Evolutionary conservation across 768 basidiomycete species (phyloP).

Genomic region (Hypsizygus marmoreus): DNA sequence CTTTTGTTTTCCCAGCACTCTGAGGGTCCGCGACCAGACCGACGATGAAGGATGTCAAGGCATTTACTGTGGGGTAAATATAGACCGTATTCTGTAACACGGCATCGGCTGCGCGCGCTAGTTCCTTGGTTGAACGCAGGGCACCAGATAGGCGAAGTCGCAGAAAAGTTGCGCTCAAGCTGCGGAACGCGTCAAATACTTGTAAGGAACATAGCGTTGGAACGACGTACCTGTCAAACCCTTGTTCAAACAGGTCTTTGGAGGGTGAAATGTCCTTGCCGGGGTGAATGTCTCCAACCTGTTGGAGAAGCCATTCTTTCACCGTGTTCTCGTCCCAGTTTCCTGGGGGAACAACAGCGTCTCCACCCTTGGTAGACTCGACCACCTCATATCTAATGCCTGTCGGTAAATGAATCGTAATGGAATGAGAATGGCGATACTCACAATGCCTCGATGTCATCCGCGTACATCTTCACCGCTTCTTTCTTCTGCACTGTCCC

Average conservation of each 20-base stretch:
- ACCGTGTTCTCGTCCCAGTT: slow-evolving; percentile 23
- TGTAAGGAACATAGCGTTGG: not conserved
- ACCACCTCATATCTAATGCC: slow-evolving; percentile 26
- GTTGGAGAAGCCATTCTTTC: slow-evolving; percentile 21
- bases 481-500: slow-evolving; percentile 44
- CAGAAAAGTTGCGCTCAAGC: slow-evolving; percentile 30
- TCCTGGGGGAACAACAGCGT: slow-evolving; percentile 21
- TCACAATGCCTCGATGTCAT: slow-evolving; percentile 41
- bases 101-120: slow-evolving; percentile 20
- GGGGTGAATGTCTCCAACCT: slow-evolving; percentile 26
- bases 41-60: slow-evolving; percentile 19
- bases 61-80: slow-evolving; percentile 23
- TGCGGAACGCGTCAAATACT: not conserved
- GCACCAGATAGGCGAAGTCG: slow-evolving; percentile 34
- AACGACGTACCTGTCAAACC: slow-evolving; percentile 26
- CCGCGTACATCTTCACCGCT: slow-evolving; percentile 35
- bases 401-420: not conserved
- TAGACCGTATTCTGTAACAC: slow-evolving; percentile 28
- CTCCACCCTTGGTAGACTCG: slow-evolving; percentile 19
- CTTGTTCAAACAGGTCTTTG: slow-evolving; percentile 29
- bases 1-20: slow-evolving; percentile 1
- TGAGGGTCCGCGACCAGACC: slow-evolving; percentile 5
- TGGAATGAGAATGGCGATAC: not conserved
- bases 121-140: slow-evolving; percentile 24
- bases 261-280: slow-evolving; percentile 16